A percentile compares a stretch with the other conserved stretches of the same genome.
Evolutionary conservation across 108 stramenopile species (phyloP).

Genomic region (Skeletonema grethae): DNA sequence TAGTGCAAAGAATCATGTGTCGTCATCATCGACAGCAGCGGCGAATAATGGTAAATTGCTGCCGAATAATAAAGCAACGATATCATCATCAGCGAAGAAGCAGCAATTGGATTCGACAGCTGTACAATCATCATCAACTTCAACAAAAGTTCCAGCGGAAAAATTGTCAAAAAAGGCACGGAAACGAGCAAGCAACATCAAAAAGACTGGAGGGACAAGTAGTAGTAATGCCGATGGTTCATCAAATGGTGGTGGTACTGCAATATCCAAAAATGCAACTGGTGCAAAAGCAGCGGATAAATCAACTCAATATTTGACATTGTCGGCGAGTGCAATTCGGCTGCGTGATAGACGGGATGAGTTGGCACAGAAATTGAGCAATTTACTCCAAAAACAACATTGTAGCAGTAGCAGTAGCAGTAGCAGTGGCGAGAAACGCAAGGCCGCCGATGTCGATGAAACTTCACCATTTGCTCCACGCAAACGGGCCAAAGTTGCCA

Average conservation of each 20-base stretch:
- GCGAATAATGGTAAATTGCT: background rate
- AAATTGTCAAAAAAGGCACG: background rate
- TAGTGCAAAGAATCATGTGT: background rate
- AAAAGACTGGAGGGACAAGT: background rate
- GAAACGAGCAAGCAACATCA: background rate
- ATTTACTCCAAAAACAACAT: constrained; percentile 2
- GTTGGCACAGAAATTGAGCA: constrained; percentile 1
- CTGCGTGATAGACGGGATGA: background rate
- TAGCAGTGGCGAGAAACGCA: background rate
- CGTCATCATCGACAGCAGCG: background rate
- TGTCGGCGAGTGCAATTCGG: background rate
- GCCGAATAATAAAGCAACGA: background rate
- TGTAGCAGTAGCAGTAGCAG: background rate
- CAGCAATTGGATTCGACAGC: background rate
- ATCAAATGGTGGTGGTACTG: background rate
- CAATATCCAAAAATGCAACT: background rate
- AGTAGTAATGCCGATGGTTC: background rate
- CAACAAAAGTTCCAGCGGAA: background rate
- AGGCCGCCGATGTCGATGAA: background rate
- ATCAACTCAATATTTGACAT: background rate
- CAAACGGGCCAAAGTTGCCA: background rate
- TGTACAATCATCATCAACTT: background rate
- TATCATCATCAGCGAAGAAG: background rate
- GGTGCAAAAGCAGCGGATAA: background rate
- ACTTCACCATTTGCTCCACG: background rate